These are phyloP conservation scores for Rhodamnia argentea DNA, from an alignment of 345 rosid species.

Conservation along the genomic window DNA sequence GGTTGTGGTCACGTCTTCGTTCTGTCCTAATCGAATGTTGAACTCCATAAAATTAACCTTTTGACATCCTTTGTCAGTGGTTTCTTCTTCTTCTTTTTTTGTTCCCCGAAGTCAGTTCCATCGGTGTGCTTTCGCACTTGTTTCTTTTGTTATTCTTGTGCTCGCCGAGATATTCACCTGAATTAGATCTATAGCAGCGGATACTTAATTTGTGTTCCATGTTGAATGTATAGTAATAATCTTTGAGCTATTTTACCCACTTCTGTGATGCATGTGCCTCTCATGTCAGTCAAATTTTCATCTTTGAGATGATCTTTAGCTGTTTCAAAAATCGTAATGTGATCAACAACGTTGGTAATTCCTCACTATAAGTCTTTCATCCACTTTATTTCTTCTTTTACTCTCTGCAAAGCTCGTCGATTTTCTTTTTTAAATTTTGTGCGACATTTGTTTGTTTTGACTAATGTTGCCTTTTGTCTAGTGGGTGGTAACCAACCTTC, in stretches of 20 bases:
- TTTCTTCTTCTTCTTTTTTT: neutral
- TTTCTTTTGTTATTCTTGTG: neutral
- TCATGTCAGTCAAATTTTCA: neutral
- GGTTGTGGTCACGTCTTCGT: neutral
- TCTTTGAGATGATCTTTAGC: neutral
- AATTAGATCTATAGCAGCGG: neutral
- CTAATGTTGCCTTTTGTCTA: conserved; percentile 12
- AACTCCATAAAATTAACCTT: neutral
- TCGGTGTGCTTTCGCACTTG: neutral
- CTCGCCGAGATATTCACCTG: neutral
- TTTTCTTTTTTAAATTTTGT: neutral
- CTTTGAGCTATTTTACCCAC: neutral
- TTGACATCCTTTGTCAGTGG: neutral
- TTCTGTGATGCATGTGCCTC: neutral
- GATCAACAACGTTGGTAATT: neutral
- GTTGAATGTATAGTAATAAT: neutral
- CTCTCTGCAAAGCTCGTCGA: neutral
- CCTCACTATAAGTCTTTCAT: neutral
- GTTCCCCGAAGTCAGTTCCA: neutral
- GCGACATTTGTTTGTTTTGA: neutral
- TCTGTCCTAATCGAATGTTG: neutral
- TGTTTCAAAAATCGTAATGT: neutral
- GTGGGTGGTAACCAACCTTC: conserved; percentile 95
- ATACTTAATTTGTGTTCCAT: neutral
- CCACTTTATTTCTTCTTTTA: neutral